Conservation (phyloP, 139 green algal genomes). For the Closterium sp. region DNA sequence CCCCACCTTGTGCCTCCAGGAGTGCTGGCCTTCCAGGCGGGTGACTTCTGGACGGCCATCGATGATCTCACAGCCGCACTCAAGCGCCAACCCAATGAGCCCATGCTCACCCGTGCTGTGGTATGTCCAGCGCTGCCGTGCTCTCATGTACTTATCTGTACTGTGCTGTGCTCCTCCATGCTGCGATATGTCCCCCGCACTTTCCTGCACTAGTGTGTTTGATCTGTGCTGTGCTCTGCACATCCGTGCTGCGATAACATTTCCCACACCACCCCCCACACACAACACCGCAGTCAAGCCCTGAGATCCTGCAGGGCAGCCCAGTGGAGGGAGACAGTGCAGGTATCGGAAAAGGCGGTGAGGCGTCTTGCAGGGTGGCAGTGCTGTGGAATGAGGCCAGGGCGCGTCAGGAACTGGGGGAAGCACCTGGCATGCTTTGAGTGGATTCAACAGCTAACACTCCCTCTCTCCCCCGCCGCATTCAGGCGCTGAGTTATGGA, state of each 20-base stretch:
- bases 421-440: neutral
- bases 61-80: neutral
- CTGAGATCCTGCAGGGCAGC: neutral
- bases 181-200: too few relatives aligned
- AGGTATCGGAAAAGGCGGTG: neutral
- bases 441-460: neutral
- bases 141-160: too few relatives aligned
- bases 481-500: neutral
- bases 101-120: neutral
- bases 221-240: too few relatives aligned
- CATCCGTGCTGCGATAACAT: too few relatives aligned
- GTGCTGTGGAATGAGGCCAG: neutral
- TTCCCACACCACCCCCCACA: too few relatives aligned
- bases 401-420: neutral
- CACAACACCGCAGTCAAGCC: neutral
- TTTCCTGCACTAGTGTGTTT: too few relatives aligned
- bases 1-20: neutral
- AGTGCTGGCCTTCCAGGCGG: neutral
- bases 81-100: neutral
- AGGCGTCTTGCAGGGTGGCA: neutral
- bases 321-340: too few relatives aligned
- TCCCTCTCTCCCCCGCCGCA: neutral
- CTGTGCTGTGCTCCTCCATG: too few relatives aligned
- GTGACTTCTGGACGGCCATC: neutral
- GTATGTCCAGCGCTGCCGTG: too few relatives aligned